Evolutionary conservation across 192 early-diverging fungal genomes (phyloP), one percentile per base, ranked within the genome.

Genomic region (Diversispora epigaea): DNA sequence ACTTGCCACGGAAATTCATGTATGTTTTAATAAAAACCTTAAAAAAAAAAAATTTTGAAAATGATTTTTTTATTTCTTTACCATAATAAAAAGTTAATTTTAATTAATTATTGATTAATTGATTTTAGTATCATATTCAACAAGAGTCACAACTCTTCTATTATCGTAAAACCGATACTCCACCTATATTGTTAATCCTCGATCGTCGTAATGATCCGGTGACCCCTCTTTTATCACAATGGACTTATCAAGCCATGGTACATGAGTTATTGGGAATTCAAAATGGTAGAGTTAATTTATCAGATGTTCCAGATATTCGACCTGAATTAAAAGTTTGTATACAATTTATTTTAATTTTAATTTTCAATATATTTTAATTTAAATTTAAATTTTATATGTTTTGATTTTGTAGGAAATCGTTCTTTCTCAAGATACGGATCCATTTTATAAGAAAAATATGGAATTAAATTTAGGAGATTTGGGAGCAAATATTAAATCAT

Each of bases 181-280:
- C 95, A 2, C 96, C 95, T 6, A 89, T 96, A 62, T 84, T 99
- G 4, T 78, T 98, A 32, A 87, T 99, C 56, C 76, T 99, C 60
- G 97, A 99, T 80, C 91, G 97, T 43, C 87, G 94, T 41, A 95
- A 96, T 78, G 97, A 99, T 74, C 96, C 97, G 2, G 91, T 98
- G 3, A 98, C 96, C 0, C 96, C 97, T 11, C 81, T 99, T 15
- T 85, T 99, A 12, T 89, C 89, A 11, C 97, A 97, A 77, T 99
- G 97, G 97, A 99, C 96, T 5, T 99, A 99, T 77, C 96, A 99
- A 76, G 96, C 97, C 4, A 95, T 99, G 93, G 92, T 98, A 8
- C 94, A 99, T 80, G 97, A 98, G 73, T 82, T 96, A 66, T 86
- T 98, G 62, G 97, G 97, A 0, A 95, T 99, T 56, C 84, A 82